phyloP scores from a whole-genome alignment of 768 basidiomycete species.

The Sarcodon aspratus region DNA sequence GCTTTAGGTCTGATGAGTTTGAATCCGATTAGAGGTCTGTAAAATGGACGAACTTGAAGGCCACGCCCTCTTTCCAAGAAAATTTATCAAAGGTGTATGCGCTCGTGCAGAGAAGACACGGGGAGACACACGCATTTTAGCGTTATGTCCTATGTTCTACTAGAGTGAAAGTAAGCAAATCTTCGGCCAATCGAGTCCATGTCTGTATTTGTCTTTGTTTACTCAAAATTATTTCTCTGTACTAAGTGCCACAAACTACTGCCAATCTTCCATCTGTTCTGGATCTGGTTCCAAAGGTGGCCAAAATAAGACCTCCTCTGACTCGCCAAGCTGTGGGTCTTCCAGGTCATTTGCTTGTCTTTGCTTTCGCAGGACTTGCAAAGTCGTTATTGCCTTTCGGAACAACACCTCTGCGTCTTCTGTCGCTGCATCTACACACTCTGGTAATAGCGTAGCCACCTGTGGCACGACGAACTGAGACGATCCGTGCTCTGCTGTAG shows the following conservation, averaged over 20 bases:
- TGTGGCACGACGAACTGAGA: constrained; percentile 20
- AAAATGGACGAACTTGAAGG: constrained; percentile 9
- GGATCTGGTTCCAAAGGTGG: constrained; percentile 26
- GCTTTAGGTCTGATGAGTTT: constrained; percentile 5
- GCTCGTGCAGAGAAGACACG: constrained; percentile 10
- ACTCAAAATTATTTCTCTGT: neutral
- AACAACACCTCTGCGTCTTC: constrained; percentile 46
- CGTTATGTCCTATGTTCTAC: neutral
- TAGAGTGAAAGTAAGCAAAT: too few relatives aligned
- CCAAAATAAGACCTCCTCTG: constrained; percentile 21
- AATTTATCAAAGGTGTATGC: constrained; percentile 17
- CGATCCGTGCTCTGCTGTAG: constrained; percentile 5
- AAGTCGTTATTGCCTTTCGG: constrained; percentile 27
- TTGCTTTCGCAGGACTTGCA: constrained; percentile 16
- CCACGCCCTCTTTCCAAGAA: constrained; percentile 18
- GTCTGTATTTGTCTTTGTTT: neutral
- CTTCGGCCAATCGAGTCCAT: too few relatives aligned
- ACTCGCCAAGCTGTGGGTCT: constrained; percentile 7
- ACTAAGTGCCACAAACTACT: neutral
- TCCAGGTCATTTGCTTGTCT: constrained; percentile 6
- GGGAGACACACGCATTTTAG: constrained; percentile 13
- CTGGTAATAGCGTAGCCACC: constrained; percentile 28
- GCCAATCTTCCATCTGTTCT: constrained; percentile 8
- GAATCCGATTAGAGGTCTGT: neutral
- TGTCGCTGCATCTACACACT: constrained; percentile 46